phyloP scores from a whole-genome alignment of 805 yeast species.

The Kodamaea sagamina region DNA sequence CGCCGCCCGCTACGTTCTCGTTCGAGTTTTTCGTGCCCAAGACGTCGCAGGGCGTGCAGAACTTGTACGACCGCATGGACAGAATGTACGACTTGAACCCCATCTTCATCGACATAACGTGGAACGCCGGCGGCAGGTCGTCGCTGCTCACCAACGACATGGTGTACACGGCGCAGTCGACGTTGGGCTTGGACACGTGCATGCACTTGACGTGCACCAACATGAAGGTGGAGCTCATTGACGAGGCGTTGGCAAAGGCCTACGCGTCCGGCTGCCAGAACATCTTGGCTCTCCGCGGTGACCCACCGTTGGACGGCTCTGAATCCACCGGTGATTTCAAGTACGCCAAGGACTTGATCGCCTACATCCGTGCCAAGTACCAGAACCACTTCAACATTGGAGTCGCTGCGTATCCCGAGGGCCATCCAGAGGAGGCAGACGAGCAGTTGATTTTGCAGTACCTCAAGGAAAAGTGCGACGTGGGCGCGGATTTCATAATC shows the following conservation, averaged over 20 bases:
- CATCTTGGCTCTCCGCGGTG: constrained; percentile 92
- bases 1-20: constrained; percentile 74
- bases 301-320: constrained; percentile 79
- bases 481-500: constrained; percentile 90
- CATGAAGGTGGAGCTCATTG: constrained; percentile 80
- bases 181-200: constrained; percentile 90
- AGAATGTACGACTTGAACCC: constrained; percentile 93
- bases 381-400: constrained; percentile 93
- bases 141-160: constrained; percentile 86
- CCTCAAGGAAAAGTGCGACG: constrained; percentile 86
- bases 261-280: constrained; percentile 92
- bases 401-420: constrained; percentile 97
- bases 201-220: constrained; percentile 98
- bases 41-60: constrained; percentile 95
- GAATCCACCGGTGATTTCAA: constrained; percentile 81
- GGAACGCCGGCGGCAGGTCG: constrained; percentile 97
- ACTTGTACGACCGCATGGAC: constrained; percentile 94
- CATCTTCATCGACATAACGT: constrained; percentile 90
- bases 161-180: constrained; percentile 87
- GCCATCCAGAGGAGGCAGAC: constrained; percentile 81
- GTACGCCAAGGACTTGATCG: constrained; percentile 85
- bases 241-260: constrained; percentile 81
- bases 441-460: constrained; percentile 54
- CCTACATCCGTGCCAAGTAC: constrained; percentile 70
- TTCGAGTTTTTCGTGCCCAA: constrained; percentile 98